Evolutionary conservation across 768 basidiomycete genomes (phyloP).

Genomic region (Boletus bicolor): DNA sequence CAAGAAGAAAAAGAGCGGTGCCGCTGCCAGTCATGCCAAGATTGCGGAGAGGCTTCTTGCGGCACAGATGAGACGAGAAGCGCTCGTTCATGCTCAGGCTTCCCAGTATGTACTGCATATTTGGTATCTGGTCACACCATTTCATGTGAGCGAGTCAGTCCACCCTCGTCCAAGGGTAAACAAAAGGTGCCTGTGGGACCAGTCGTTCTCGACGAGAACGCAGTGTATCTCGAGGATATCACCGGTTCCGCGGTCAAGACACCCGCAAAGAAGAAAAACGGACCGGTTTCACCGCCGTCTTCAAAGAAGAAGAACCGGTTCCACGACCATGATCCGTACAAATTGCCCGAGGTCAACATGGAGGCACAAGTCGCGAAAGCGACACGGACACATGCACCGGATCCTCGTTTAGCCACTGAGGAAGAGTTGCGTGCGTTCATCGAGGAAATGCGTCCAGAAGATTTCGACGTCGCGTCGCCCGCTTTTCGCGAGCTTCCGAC

Average conservation of each 20-base stretch:
- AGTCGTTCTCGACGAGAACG: conserved; percentile 62
- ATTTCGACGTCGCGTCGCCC: conserved; percentile 87
- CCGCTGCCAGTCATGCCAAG: conserved; percentile 78
- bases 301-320: conserved; percentile 61
- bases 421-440: conserved; percentile 92
- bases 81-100: conserved; percentile 59
- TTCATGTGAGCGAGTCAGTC: conserved; percentile 9
- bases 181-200: conserved; percentile 44
- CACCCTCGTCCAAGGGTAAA: conserved; percentile 40
- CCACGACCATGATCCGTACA: conserved; percentile 87
- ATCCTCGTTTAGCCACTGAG: conserved; percentile 93
- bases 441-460: conserved; percentile 93
- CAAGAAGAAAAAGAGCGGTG: conserved; percentile 88
- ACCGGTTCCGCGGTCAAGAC: conserved; percentile 53
- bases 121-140: not conserved
- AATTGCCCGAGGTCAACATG: conserved; percentile 79
- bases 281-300: conserved; percentile 41
- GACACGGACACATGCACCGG: conserved; percentile 60
- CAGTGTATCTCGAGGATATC: conserved; percentile 89
- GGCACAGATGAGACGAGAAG: conserved; percentile 88
- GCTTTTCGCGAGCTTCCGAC: conserved; percentile 92
- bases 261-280: conserved; percentile 33
- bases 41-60: conserved; percentile 90
- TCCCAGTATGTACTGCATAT: conserved; percentile 36
- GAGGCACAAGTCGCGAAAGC: conserved; percentile 60